Evolutionary conservation across 441 rosid species (phyloP).

Genomic region (Populus hybrid): DNA sequence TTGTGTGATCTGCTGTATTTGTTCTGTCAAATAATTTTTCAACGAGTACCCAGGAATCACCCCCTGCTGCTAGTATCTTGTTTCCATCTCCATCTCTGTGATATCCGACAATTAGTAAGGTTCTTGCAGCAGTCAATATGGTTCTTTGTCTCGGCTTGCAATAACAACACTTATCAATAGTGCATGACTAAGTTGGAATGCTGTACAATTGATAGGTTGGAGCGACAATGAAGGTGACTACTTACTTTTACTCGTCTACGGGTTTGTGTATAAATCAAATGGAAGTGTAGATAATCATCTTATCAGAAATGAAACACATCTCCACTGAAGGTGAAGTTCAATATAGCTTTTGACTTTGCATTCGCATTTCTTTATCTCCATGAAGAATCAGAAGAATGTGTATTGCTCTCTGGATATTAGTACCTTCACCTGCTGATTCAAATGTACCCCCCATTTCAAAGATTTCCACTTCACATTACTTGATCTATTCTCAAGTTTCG

Average conservation of each 20-base stretch:
- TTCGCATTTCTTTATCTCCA: not conserved
- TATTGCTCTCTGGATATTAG: not conserved
- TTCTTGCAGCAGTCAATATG: not conserved
- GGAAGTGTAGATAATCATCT: constrained; percentile 4
- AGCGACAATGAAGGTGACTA: no score
- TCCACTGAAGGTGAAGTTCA: not conserved
- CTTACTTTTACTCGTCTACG: no score
- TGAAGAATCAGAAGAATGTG: not conserved
- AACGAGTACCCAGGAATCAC: not conserved
- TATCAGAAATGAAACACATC: not conserved
- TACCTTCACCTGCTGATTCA: not conserved
- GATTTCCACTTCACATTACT: no score
- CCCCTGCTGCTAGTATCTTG: no score
- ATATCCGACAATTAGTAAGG: not conserved
- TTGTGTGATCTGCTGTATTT: not conserved
- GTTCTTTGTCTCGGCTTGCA: not conserved
- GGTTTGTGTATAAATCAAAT: not conserved
- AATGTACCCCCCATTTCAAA: not conserved
- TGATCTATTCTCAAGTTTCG: no score
- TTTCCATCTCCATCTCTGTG: not conserved
- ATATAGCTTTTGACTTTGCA: not conserved
- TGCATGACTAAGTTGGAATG: not conserved
- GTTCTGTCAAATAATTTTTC: not conserved
- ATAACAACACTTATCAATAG: not conserved
- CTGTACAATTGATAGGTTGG: no score